Evolutionary conservation across 345 rosid genomes (phyloP).

Genomic region (Viola odorata): DNA sequence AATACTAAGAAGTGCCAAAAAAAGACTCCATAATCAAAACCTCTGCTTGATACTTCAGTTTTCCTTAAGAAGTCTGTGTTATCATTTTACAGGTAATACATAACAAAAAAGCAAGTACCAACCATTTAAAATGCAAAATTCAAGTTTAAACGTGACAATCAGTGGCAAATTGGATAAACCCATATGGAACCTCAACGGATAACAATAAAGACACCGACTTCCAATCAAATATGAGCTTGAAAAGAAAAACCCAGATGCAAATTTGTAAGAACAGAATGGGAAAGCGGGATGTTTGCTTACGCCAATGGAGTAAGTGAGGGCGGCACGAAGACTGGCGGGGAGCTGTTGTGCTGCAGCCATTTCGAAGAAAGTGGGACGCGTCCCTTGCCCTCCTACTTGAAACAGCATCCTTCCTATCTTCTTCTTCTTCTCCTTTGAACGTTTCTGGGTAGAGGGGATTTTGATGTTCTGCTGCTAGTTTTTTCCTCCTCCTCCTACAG

Average conservation of each 20-base stretch:
- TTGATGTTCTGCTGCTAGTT: too few species aligned
- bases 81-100: neutral
- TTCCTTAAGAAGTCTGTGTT: too few species aligned
- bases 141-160: neutral
- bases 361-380: constrained; percentile 99
- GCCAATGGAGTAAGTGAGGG: constrained; percentile 90
- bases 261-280: neutral
- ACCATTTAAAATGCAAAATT: neutral
- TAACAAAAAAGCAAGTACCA: neutral
- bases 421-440: neutral
- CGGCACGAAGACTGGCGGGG: constrained; percentile 94
- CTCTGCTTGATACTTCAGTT: too few species aligned
- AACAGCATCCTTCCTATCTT: constrained; percentile 59
- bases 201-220: too few species aligned
- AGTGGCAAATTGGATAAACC: too few species aligned
- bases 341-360: constrained; percentile 99
- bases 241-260: constrained; percentile 12
- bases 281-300: constrained; percentile 27
- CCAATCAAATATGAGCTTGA: too few species aligned
- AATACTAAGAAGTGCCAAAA: neutral
- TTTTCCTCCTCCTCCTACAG: too few species aligned
- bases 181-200: too few species aligned
- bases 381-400: constrained; percentile 98
- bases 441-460: neutral
- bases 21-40: too few species aligned